Percentiles rank a stretch among this genome's conserved stretches.
phyloP scores from a whole-genome alignment of 2,329 filamentous ascomycete species.

The Dactylellina sp. region DNA sequence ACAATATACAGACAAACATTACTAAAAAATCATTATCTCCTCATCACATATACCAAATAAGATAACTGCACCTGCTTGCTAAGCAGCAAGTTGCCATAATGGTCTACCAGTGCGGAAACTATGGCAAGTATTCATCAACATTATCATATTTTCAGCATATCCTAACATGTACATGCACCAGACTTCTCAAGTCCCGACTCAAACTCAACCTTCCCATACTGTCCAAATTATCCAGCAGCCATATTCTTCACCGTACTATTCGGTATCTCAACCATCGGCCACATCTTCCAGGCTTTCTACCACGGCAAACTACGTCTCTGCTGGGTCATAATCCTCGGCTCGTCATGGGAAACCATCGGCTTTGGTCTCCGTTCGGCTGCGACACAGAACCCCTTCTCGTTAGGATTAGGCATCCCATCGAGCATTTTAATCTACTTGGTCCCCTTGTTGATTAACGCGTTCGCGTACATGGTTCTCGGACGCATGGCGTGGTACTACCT shows the following conservation, averaged over 20 bases:
- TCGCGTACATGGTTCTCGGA: conserved; percentile 62
- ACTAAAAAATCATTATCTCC: too few relatives aligned
- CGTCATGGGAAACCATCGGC: conserved; percentile 64
- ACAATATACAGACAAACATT: too few relatives aligned
- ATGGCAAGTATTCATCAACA: conserved; percentile 23
- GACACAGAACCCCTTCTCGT: conserved; percentile 64
- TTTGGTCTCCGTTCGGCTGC: conserved; percentile 65
- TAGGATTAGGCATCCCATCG: conserved; percentile 61
- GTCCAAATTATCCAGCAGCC: conserved; percentile 63
- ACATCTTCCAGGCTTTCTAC: conserved; percentile 63
- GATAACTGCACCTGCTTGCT: neutral
- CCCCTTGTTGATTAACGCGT: conserved; percentile 62
- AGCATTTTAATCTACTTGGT: conserved; percentile 65
- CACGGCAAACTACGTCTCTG: conserved; percentile 64
- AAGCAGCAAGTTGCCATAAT: conserved; percentile 7
- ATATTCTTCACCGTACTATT: conserved; percentile 63
- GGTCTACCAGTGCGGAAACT: conserved; percentile 40
- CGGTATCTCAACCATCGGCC: conserved; percentile 61
- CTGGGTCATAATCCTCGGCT: conserved; percentile 66
- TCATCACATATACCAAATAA: neutral
- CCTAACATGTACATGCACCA: neutral
- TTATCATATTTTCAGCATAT: neutral
- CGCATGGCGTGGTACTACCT: conserved; percentile 63
- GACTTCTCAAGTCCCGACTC: conserved; percentile 49
- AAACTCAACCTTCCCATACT: conserved; percentile 61